Evolutionary conservation across 2,329 filamentous ascomycete species (phyloP).

Genomic region (Claviceps monticola): DNA sequence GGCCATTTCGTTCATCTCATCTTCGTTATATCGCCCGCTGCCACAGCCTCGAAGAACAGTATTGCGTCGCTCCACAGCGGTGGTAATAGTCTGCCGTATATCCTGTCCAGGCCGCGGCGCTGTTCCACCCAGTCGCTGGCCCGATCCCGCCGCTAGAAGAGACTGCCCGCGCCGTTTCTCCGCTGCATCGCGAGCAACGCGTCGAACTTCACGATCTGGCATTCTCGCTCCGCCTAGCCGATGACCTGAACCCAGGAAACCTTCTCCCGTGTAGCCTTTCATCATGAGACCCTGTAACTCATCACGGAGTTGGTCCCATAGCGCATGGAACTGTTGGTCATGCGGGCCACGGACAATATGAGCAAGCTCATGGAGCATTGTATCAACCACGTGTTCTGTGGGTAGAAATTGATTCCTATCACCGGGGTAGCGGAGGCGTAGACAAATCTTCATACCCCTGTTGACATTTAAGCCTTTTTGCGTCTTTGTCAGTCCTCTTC

Average conservation of each 20-base stretch:
- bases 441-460: conserved; percentile 61
- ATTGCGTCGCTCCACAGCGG: conserved; percentile 55
- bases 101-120: conserved; percentile 41
- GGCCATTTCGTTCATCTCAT: conserved; percentile 50
- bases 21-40: conserved; percentile 51
- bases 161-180: conserved; percentile 50
- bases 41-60: conserved; percentile 61
- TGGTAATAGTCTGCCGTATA: conserved; percentile 57
- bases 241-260: conserved; percentile 65
- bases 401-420: conserved; percentile 68
- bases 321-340: conserved; percentile 64
- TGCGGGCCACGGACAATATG: conserved; percentile 80
- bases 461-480: conserved; percentile 59
- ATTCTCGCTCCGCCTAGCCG: conserved; percentile 54
- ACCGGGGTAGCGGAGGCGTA: conserved; percentile 64
- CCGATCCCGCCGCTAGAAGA: conserved; percentile 47
- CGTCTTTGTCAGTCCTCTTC: background rate
- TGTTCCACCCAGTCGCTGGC: conserved; percentile 58
- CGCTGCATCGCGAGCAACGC: conserved; percentile 59
- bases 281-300: conserved; percentile 63
- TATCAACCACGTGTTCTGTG: conserved; percentile 70
- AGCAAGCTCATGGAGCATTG: conserved; percentile 87
- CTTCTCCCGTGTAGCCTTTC: conserved; percentile 84
- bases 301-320: conserved; percentile 82
- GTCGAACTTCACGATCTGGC: conserved; percentile 59